A percentile compares a stretch with the other conserved stretches of the same genome.
phyloP scores from a whole-genome alignment of 441 rosid species.

The Bruguiera hainesii region DNA sequence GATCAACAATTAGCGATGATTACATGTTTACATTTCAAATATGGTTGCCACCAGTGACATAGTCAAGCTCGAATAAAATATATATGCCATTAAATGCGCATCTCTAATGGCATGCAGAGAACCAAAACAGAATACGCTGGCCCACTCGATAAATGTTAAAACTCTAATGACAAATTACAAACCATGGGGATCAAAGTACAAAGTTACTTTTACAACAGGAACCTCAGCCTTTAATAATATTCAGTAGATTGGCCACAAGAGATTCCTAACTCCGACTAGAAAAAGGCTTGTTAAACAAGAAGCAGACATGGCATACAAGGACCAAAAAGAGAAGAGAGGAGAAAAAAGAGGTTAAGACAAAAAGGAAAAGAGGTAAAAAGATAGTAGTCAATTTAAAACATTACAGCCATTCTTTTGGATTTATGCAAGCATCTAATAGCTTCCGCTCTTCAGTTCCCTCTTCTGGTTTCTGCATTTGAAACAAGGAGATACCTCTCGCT shows the following conservation, averaged over 20 bases:
- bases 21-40: too few species aligned
- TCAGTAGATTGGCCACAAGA: neutral
- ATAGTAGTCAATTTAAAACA: neutral
- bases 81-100: too few species aligned
- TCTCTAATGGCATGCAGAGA: too few species aligned
- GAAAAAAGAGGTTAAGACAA: neutral
- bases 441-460: slow-evolving; percentile 99
- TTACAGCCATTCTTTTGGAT: slow-evolving; percentile 91
- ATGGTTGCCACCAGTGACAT: too few species aligned
- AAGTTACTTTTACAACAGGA: too few species aligned
- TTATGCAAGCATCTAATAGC: slow-evolving; percentile 90
- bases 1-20: too few species aligned
- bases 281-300: neutral
- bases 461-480: slow-evolving; percentile 66
- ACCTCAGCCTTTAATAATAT: too few species aligned
- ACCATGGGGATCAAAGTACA: too few species aligned
- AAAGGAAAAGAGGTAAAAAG: neutral
- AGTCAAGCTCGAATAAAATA: too few species aligned
- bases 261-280: slow-evolving; percentile 12
- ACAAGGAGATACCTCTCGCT: slow-evolving; percentile 3
- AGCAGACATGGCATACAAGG: neutral
- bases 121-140: too few species aligned
- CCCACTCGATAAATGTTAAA: too few species aligned
- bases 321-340: neutral
- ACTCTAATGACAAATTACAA: too few species aligned